phyloP scores from a whole-genome alignment of 1,139 yeast species.

The Arxiozyma bovina region DNA sequence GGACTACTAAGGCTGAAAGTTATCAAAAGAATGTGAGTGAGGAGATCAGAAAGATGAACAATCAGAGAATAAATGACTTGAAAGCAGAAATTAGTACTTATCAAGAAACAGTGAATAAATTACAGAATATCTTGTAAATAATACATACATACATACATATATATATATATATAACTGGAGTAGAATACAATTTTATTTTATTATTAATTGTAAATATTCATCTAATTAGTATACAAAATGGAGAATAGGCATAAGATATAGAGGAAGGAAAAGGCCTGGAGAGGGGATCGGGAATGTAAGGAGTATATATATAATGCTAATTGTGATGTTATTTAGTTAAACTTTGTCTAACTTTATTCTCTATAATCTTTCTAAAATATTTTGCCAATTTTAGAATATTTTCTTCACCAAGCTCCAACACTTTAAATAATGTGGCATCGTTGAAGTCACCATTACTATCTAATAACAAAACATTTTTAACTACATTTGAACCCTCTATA shows the following conservation, averaged over 20 bases:
- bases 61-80: conserved; percentile 54
- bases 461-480: conserved; percentile 48
- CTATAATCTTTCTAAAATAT: conserved; percentile 40
- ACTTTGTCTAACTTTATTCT: conserved; percentile 29
- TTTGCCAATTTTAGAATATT: conserved; percentile 41
- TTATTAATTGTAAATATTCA: too few species aligned
- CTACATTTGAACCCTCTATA: conserved; percentile 36
- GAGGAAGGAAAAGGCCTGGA: not conserved
- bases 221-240: too few species aligned
- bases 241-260: too few species aligned
- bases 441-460: conserved; percentile 69
- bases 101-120: conserved; percentile 62
- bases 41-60: conserved; percentile 68
- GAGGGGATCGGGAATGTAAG: too few species aligned
- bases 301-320: not conserved
- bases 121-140: conserved; percentile 25
- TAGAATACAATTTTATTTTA: too few species aligned
- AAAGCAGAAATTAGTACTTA: conserved; percentile 79
- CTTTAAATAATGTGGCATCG: conserved; percentile 44
- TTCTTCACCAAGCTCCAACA: conserved; percentile 41
- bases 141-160: not conserved
- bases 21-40: conserved; percentile 57
- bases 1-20: conserved; percentile 28
- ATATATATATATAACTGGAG: too few species aligned
- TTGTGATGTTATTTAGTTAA: not conserved